These are phyloP conservation scores for Hypoxylon sp. DNA, from an alignment of 2,329 filamentous ascomycete species.

Conservation along the genomic window DNA sequence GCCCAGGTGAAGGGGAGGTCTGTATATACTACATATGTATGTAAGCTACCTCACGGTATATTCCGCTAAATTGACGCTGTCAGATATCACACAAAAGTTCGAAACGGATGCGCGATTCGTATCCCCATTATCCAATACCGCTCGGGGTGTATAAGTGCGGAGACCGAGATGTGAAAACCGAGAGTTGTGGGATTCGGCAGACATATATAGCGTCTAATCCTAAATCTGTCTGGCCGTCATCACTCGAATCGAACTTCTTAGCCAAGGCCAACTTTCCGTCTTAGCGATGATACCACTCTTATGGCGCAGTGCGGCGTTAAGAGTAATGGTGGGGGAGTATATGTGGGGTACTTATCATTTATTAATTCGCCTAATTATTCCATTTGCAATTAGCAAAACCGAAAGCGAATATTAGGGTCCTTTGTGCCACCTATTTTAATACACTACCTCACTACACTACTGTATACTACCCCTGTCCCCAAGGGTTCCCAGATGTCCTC, in stretches of 20 bases:
- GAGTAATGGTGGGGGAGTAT: constrained; percentile 2
- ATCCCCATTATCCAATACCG: background rate
- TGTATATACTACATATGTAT: background rate
- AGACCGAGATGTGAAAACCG: constrained; percentile 30
- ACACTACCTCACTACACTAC: too few relatives aligned
- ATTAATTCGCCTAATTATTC: background rate
- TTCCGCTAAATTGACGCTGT: background rate
- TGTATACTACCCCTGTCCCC: background rate
- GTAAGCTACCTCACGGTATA: background rate
- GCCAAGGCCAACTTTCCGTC: background rate
- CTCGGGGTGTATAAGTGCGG: constrained; percentile 21
- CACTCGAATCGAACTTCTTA: constrained; percentile 6
- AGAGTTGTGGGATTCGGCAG: constrained; percentile 23
- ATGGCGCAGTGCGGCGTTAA: background rate
- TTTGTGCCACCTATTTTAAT: background rate
- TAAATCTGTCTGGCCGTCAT: constrained; percentile 14
- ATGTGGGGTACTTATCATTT: background rate
- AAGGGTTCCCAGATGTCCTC: background rate
- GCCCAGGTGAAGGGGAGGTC: background rate
- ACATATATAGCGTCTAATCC: constrained; percentile 39
- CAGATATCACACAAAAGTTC: background rate
- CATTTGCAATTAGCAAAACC: background rate
- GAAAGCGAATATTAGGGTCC: constrained; percentile 12
- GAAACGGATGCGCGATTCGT: constrained; percentile 12
- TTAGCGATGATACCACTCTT: constrained; percentile 5